Evolutionary conservation across 306 rosid genomes (phyloP).

Genomic region (Vigna nakashimae): DNA sequence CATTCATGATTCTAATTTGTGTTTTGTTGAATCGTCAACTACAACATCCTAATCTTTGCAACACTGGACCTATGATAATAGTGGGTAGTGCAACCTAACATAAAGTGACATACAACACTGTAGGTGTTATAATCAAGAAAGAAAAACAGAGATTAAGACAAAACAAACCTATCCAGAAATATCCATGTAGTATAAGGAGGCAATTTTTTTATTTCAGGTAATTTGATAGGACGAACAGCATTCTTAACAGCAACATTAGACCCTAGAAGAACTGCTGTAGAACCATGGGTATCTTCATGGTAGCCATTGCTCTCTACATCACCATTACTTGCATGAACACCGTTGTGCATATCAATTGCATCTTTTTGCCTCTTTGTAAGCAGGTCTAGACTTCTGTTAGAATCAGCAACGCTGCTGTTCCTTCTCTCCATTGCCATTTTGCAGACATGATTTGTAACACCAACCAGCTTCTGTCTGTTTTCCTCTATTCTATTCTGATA

Average conservation of each 20-base stretch:
- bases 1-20: not conserved
- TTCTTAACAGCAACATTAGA: slow-evolving; percentile 89
- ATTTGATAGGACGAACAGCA: slow-evolving; percentile 92
- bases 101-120: not conserved
- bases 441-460: slow-evolving; percentile 63
- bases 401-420: slow-evolving; percentile 43
- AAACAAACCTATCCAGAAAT: slow-evolving; percentile 89
- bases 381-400: slow-evolving; percentile 59
- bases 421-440: slow-evolving; percentile 69
- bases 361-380: slow-evolving; percentile 85
- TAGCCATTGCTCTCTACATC: slow-evolving; percentile 62
- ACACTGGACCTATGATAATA: not conserved
- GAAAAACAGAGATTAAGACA: slow-evolving; percentile 39
- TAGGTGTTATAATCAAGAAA: not conserved
- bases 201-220: slow-evolving; percentile 79
- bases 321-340: slow-evolving; percentile 67
- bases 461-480: slow-evolving; percentile 73
- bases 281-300: slow-evolving; percentile 76
- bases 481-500: slow-evolving; percentile 85
- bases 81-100: not conserved
- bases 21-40: not conserved
- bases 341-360: slow-evolving; percentile 86
- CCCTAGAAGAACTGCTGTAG: slow-evolving; percentile 96
- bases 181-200: slow-evolving; percentile 99
- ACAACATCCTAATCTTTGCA: not conserved